Evolutionary conservation across 768 basidiomycete species (phyloP).

Genomic region (Hydnomerulius pinastri): DNA sequence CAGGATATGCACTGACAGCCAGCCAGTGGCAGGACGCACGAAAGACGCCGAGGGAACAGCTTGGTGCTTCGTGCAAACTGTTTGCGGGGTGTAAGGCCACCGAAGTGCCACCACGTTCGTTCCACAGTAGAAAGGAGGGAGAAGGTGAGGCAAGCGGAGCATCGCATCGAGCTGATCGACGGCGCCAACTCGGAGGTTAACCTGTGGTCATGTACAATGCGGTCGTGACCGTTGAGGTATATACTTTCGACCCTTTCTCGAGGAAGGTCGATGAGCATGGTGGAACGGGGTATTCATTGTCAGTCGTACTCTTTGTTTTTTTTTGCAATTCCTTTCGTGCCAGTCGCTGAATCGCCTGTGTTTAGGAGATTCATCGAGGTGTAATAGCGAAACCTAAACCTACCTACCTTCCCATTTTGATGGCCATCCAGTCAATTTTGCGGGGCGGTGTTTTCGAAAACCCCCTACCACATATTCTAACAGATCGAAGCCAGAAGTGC

Average conservation of each 20-base stretch:
- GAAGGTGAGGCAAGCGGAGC: constrained; percentile 22
- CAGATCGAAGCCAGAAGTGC: constrained; percentile 15
- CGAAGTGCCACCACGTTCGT: constrained; percentile 14
- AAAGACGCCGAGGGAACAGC: constrained; percentile 10
- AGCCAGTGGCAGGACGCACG: constrained; percentile 3
- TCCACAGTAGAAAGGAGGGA: constrained; percentile 15
- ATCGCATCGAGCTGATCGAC: constrained; percentile 14
- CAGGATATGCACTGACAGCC: constrained; percentile 6
- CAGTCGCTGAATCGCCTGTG: constrained; percentile 19
- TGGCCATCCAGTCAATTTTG: constrained; percentile 6
- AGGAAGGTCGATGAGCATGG: constrained; percentile 8
- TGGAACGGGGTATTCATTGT: constrained; percentile 8
- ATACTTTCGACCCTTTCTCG: constrained; percentile 5
- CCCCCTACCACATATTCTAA: constrained; percentile 20
- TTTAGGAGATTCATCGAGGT: constrained; percentile 8
- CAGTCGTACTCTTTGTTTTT: constrained; percentile 1
- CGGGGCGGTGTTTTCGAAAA: constrained; percentile 25
- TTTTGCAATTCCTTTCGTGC: constrained; percentile 1
- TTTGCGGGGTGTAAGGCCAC: constrained; percentile 7
- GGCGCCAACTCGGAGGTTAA: constrained; percentile 28
- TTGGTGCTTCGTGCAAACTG: constrained; percentile 10
- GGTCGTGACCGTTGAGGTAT: constrained; percentile 10
- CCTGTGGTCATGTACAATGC: constrained; percentile 12
- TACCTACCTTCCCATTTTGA: no score
- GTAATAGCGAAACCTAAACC: constrained; percentile 1